These are phyloP conservation scores for Fagopyrum homotropicum DNA, from an alignment of 148 eudicot genomes.

Conservation along the genomic window DNA sequence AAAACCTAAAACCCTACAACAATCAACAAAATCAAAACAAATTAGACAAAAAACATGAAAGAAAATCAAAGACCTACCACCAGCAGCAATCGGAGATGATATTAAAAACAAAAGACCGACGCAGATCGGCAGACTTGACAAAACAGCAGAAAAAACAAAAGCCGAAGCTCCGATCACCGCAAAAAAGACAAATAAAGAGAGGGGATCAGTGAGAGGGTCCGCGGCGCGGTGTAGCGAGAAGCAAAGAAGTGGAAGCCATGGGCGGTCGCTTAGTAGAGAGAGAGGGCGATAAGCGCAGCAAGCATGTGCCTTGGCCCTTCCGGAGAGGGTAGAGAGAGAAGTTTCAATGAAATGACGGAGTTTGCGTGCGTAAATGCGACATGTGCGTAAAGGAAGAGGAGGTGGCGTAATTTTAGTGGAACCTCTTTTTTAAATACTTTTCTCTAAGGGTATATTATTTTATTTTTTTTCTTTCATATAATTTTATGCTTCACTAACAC, in stretches of 20 bases:
- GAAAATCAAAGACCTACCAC: background rate
- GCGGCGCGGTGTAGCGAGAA: background rate
- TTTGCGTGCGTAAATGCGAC: slow-evolving; percentile 13
- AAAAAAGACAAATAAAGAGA: background rate
- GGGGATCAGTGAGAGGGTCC: background rate
- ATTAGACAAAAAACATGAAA: background rate
- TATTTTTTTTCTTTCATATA: too few relatives aligned
- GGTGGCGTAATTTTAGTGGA: slow-evolving; percentile 6
- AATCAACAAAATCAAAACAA: background rate
- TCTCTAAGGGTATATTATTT: too few relatives aligned
- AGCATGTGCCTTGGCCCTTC: slow-evolving; percentile 1
- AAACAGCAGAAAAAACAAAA: background rate
- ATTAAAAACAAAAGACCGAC: background rate
- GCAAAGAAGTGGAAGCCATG: slow-evolving; percentile 3
- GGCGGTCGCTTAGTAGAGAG: slow-evolving; percentile 6
- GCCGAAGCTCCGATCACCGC: slow-evolving; percentile 1
- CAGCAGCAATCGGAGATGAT: background rate
- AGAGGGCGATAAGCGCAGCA: background rate
- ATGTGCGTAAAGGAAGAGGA: slow-evolving; percentile 8
- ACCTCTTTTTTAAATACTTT: background rate
- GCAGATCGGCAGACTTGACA: slow-evolving; percentile 4
- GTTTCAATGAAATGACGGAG: slow-evolving; percentile 8
- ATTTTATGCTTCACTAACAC: too few relatives aligned
- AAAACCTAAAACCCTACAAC: slow-evolving; percentile 2
- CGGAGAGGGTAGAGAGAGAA: background rate